These are phyloP conservation scores for Quercus phellos DNA, from an alignment of 331 rosid species.

Conservation along the genomic window DNA sequence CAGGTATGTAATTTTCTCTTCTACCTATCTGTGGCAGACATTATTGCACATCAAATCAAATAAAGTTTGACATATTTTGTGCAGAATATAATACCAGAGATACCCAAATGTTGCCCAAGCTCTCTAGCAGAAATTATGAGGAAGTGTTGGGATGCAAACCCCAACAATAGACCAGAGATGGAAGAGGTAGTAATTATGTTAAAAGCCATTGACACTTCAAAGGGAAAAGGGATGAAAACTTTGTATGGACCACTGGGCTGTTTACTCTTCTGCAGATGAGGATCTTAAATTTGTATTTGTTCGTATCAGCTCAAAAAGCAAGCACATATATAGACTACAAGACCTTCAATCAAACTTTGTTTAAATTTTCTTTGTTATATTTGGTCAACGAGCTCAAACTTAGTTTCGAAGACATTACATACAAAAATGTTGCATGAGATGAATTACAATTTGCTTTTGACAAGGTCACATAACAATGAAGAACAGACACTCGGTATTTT, in stretches of 20 bases:
- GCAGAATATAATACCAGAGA: slow-evolving; percentile 6
- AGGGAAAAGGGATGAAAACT: not conserved
- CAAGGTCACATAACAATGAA: too few relatives aligned
- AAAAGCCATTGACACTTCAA: not conserved
- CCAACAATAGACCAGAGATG: slow-evolving; percentile 17
- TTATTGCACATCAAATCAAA: not conserved
- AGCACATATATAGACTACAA: too few relatives aligned
- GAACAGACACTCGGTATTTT: too few relatives aligned
- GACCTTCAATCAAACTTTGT: too few relatives aligned
- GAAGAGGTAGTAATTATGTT: slow-evolving; percentile 9
- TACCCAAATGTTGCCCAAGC: slow-evolving; percentile 14
- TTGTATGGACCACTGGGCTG: not conserved
- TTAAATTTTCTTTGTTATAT: too few relatives aligned
- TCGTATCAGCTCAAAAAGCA: not conserved
- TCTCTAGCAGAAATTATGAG: slow-evolving; percentile 4
- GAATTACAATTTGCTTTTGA: too few relatives aligned
- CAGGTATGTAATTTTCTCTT: not conserved
- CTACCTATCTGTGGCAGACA: too few relatives aligned
- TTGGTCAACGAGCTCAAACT: too few relatives aligned
- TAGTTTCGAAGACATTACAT: too few relatives aligned
- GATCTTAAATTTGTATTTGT: not conserved
- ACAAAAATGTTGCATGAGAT: too few relatives aligned
- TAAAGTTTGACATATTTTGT: not conserved
- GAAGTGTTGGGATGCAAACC: slow-evolving; percentile 15
- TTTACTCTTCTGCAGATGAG: not conserved